These are phyloP conservation scores for Juncus inflexus DNA, from an alignment of 176 grass and related monocot species.

Conservation along the genomic window DNA sequence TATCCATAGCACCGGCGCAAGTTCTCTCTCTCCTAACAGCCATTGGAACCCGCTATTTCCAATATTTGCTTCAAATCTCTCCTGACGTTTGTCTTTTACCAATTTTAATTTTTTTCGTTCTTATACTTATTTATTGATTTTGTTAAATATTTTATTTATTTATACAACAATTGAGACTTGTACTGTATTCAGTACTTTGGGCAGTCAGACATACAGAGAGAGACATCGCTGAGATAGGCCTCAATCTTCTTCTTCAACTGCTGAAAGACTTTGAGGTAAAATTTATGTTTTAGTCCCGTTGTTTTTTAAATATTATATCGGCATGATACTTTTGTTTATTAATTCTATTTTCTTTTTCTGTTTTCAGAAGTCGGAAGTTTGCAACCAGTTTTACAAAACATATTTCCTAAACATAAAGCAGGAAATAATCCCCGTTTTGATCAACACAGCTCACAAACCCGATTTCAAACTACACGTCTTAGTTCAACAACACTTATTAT, in stretches of 20 bases:
- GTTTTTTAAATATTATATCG: too few species aligned
- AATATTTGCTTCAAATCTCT: slow-evolving; percentile 91
- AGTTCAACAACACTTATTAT: slow-evolving; percentile 92
- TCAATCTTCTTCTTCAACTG: slow-evolving; percentile 87
- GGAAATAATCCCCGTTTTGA: slow-evolving; percentile 96
- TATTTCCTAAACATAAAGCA: slow-evolving; percentile 94
- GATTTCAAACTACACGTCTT: slow-evolving; percentile 97
- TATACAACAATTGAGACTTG: slow-evolving; percentile 93
- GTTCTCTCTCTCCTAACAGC: slow-evolving; percentile 89
- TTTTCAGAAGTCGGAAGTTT: slow-evolving; percentile 78
- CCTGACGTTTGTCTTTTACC: slow-evolving; percentile 49
- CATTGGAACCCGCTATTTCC: slow-evolving; percentile 94
- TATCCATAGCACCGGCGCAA: slow-evolving; percentile 97
- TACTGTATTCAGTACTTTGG: slow-evolving; percentile 95
- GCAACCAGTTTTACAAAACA: slow-evolving; percentile 96
- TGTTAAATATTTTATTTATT: slow-evolving; percentile 31
- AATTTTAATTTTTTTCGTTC: background rate
- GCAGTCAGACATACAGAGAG: slow-evolving; percentile 98
- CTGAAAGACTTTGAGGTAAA: slow-evolving; percentile 89
- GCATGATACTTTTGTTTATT: too few species aligned
- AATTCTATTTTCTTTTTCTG: slow-evolving; percentile 5
- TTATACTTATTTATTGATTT: background rate
- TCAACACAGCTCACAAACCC: slow-evolving; percentile 97
- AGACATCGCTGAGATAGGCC: slow-evolving; percentile 95
- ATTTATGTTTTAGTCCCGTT: too few species aligned